phyloP scores from a whole-genome alignment of 805 yeast genomes.

The Hanseniaspora guilliermondii region DNA sequence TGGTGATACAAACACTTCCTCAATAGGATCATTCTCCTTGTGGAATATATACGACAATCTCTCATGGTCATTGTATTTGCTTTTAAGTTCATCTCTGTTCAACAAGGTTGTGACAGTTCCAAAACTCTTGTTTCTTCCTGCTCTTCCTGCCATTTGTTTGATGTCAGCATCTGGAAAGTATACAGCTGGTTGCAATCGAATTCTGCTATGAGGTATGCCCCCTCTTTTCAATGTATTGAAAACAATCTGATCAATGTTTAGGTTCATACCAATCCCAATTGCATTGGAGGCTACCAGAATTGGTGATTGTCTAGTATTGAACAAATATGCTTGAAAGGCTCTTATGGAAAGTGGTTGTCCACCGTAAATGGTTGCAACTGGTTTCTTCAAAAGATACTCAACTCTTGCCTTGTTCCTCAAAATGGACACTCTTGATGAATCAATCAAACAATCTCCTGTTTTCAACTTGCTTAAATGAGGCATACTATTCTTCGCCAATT shows the following conservation, averaged over 20 bases:
- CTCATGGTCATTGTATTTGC: constrained; percentile 33
- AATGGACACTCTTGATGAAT: constrained; percentile 67
- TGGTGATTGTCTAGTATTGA: constrained; percentile 69
- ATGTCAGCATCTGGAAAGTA: constrained; percentile 50
- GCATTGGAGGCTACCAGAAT: constrained; percentile 93
- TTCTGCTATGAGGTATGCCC: constrained; percentile 41
- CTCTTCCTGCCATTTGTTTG: constrained; percentile 93
- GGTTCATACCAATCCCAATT: constrained; percentile 90
- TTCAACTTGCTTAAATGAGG: constrained; percentile 28
- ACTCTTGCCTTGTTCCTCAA: constrained; percentile 56
- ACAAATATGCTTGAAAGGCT: constrained; percentile 64
- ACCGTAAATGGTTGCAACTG: constrained; percentile 87
- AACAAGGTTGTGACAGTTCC: constrained; percentile 15
- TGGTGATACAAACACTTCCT: constrained; percentile 69
- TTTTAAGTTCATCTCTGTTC: constrained; percentile 45
- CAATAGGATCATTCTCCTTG: constrained; percentile 39
- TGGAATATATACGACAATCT: constrained; percentile 38
- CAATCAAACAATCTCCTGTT: constrained; percentile 81
- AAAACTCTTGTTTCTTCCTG: constrained; percentile 56
- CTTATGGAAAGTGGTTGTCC: constrained; percentile 93
- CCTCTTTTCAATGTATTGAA: constrained; percentile 59
- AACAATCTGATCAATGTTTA: constrained; percentile 68
- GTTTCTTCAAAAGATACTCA: constrained; percentile 47
- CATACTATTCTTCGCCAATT: constrained; percentile 37
- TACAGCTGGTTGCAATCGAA: constrained; percentile 13